These are phyloP conservation scores for Rossbeevera mucosa DNA, from an alignment of 768 basidiomycete species.

Conservation along the genomic window DNA sequence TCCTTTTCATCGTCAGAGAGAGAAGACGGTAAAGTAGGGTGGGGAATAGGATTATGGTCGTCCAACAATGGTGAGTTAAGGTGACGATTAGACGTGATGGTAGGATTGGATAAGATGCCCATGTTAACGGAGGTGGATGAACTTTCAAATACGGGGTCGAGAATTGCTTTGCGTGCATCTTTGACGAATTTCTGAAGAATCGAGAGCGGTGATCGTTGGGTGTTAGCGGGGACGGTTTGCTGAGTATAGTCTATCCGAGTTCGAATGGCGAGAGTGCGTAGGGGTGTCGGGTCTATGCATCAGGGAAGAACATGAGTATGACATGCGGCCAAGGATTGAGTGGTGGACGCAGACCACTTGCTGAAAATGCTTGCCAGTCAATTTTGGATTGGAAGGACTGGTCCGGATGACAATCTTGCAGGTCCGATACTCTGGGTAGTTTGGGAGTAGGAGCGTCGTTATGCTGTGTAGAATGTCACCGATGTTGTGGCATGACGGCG, in stretches of 20 bases:
- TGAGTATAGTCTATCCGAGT: slow-evolving; percentile 36
- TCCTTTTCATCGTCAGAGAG: slow-evolving; percentile 34
- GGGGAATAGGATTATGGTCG: slow-evolving; percentile 17
- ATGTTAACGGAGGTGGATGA: slow-evolving; percentile 17
- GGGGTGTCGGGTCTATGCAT: slow-evolving; percentile 49
- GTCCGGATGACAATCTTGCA: slow-evolving; percentile 39
- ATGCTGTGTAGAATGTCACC: slow-evolving; percentile 16
- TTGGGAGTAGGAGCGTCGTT: slow-evolving; percentile 14
- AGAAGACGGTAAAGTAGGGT: slow-evolving; percentile 21
- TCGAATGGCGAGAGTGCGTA: slow-evolving; percentile 44
- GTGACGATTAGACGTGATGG: slow-evolving; percentile 25
- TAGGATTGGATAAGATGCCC: slow-evolving; percentile 23
- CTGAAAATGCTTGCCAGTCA: slow-evolving; percentile 59
- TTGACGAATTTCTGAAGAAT: slow-evolving; percentile 57
- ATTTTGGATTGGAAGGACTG: slow-evolving; percentile 43
- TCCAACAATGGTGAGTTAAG: slow-evolving; percentile 20
- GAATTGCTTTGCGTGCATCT: slow-evolving; percentile 43
- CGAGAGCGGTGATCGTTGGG: slow-evolving; percentile 45
- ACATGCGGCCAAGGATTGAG: neutral
- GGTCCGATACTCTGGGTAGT: slow-evolving; percentile 41
- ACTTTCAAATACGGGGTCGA: slow-evolving; percentile 40
- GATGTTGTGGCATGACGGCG: slow-evolving; percentile 12
- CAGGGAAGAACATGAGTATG: slow-evolving; percentile 6
- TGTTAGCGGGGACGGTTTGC: slow-evolving; percentile 35
- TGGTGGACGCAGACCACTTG: slow-evolving; percentile 42